Conservation (phyloP, 1,284 basidiomycete genomes). For the Hemileia vastatrix region DNA sequence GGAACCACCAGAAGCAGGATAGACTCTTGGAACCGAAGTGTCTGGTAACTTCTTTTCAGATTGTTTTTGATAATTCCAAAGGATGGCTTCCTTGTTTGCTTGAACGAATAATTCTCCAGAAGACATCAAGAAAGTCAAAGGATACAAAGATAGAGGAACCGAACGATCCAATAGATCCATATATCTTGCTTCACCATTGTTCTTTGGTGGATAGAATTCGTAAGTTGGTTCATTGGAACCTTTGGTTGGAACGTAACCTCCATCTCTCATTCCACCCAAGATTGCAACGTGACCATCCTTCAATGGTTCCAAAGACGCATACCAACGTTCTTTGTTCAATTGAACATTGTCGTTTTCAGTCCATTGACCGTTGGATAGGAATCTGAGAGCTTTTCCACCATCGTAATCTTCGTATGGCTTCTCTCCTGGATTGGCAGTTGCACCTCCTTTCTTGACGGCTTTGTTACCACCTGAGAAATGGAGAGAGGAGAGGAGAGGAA, state of each 20-base stretch:
- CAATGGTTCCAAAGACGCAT: constrained; percentile 36
- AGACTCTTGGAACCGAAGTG: constrained; percentile 32
- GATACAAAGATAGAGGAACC: constrained; percentile 35
- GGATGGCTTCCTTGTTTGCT: constrained; percentile 30
- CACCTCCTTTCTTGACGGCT: constrained; percentile 24
- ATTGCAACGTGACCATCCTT: constrained; percentile 32
- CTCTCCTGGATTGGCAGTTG: constrained; percentile 24
- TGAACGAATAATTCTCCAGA: constrained; percentile 35
- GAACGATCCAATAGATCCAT: constrained; percentile 28
- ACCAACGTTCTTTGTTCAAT: constrained; percentile 37
- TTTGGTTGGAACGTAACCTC: constrained; percentile 33
- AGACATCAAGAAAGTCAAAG: constrained; percentile 35
- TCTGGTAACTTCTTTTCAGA: constrained; percentile 29
- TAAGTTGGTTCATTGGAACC: constrained; percentile 33
- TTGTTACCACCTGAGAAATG: neutral
- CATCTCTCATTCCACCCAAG: constrained; percentile 32
- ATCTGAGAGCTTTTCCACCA: constrained; percentile 33
- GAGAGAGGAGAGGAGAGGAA: neutral
- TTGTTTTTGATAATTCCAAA: constrained; percentile 31
- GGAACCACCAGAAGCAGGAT: constrained; percentile 35
- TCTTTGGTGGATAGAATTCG: constrained; percentile 36
- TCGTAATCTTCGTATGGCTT: constrained; percentile 32
- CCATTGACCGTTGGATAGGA: constrained; percentile 31
- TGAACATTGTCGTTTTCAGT: constrained; percentile 27
- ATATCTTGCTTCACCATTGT: constrained; percentile 23